Conservation (phyloP, 192 early-diverging fungal species). For the Pecoramyces ruminantium region DNA sequence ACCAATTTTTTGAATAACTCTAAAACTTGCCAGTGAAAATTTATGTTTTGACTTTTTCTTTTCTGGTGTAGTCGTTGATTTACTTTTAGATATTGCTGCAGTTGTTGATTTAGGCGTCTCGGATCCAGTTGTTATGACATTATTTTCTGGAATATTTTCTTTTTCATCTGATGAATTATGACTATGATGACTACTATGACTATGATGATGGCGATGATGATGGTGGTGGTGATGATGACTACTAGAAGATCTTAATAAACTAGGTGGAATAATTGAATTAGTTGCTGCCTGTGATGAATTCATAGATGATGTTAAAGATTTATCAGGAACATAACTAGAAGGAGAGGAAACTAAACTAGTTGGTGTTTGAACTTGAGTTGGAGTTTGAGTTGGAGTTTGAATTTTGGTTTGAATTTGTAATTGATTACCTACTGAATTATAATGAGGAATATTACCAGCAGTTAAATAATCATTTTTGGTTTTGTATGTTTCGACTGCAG, state of each 20-base stretch:
- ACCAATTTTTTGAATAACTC: background rate
- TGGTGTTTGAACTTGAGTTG: background rate
- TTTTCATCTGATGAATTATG: background rate
- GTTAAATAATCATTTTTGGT: too few relatives aligned
- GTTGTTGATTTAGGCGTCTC: too few relatives aligned
- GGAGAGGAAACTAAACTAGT: background rate
- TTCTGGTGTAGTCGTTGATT: background rate
- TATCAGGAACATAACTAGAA: background rate
- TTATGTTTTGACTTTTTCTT: background rate
- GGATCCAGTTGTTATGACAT: too few relatives aligned
- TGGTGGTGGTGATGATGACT: background rate
- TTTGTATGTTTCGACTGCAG: too few relatives aligned
- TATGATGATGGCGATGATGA: background rate
- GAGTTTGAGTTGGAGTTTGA: background rate
- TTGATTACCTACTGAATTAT: too few relatives aligned
- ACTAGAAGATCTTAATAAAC: background rate
- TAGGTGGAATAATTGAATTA: background rate
- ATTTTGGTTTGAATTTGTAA: background rate
- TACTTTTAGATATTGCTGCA: background rate
- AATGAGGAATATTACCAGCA: too few relatives aligned
- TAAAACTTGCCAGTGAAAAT: background rate
- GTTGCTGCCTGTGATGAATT: background rate
- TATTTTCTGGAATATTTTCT: too few relatives aligned
- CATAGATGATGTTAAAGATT: background rate
- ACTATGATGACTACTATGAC: background rate